Percentiles rank a stretch among this genome's conserved stretches.
These are phyloP conservation scores for Phaeolepiota aurea DNA, from an alignment of 768 basidiomycete species.

Conservation along the genomic window DNA sequence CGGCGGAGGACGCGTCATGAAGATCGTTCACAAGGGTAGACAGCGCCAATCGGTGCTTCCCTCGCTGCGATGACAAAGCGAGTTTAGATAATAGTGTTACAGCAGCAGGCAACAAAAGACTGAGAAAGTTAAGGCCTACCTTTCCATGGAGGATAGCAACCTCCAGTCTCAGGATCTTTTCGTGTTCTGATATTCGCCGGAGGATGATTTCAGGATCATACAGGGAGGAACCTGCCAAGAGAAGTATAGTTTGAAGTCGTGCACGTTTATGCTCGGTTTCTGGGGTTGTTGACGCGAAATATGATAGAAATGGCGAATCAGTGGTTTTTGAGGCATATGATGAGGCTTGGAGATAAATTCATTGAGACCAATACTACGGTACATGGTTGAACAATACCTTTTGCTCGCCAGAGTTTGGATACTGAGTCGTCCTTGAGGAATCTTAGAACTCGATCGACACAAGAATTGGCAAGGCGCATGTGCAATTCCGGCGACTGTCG, in stretches of 20 bases:
- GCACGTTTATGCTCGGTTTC: constrained; percentile 65
- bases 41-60: constrained; percentile 56
- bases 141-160: constrained; percentile 73
- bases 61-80: constrained; percentile 23
- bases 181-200: constrained; percentile 33
- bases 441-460: constrained; percentile 44
- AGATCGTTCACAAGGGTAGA: constrained; percentile 60
- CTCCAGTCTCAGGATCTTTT: constrained; percentile 60
- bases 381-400: constrained; percentile 31
- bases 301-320: constrained; percentile 51
- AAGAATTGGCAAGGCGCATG: constrained; percentile 50
- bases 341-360: constrained; percentile 24
- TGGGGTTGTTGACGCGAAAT: constrained; percentile 79
- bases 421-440: constrained; percentile 41
- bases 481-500: constrained; percentile 56
- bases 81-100: constrained; percentile 13
- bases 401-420: constrained; percentile 63
- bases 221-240: constrained; percentile 67
- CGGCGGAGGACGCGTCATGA: constrained; percentile 69
- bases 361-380: constrained; percentile 2
- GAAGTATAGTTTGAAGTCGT: constrained; percentile 69
- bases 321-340: constrained; percentile 39
- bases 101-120: not conserved
- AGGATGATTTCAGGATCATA: constrained; percentile 51
- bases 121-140: constrained; percentile 34